A percentile compares a stretch with the other conserved stretches of the same genome.
Conservation (phyloP, 208 protist genomes). For the Crithidia acanthocephali region DNA sequence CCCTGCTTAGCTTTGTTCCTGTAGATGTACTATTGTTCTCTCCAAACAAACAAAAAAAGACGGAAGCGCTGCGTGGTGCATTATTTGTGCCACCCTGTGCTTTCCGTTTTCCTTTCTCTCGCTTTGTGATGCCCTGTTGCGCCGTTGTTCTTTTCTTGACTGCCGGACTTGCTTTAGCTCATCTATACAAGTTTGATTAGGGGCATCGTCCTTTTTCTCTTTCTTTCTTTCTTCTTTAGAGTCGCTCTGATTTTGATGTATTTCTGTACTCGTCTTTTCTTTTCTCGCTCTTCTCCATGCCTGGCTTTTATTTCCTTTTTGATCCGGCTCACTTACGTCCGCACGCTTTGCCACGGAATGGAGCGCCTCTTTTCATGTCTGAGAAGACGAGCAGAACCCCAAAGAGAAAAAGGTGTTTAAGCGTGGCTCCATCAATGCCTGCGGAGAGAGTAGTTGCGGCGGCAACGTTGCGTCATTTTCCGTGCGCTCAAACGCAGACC, state of each 20-base stretch:
- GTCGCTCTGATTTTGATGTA: neutral
- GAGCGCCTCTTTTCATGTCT: no score
- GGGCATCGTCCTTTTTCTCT: neutral
- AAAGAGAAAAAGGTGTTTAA: no score
- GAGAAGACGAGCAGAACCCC: no score
- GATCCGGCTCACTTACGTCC: neutral
- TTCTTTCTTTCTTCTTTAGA: constrained; percentile 5
- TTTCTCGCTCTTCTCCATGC: constrained; percentile 4
- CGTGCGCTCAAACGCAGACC: no score
- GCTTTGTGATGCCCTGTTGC: neutral
- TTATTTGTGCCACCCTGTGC: neutral
- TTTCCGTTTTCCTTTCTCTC: neutral
- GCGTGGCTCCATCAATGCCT: no score
- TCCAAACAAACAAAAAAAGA: neutral
- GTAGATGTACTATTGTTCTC: neutral
- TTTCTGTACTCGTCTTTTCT: constrained; percentile 23
- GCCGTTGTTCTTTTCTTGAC: neutral
- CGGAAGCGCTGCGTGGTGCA: neutral
- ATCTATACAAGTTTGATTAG: neutral
- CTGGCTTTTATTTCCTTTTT: no score
- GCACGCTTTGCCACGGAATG: no score
- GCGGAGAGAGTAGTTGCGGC: no score
- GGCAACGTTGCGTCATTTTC: no score
- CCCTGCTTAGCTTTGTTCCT: neutral
- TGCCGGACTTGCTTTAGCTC: neutral